Conservation (phyloP, 2,329 filamentous ascomycete species). For the Coleophoma cylindrospora region DNA sequence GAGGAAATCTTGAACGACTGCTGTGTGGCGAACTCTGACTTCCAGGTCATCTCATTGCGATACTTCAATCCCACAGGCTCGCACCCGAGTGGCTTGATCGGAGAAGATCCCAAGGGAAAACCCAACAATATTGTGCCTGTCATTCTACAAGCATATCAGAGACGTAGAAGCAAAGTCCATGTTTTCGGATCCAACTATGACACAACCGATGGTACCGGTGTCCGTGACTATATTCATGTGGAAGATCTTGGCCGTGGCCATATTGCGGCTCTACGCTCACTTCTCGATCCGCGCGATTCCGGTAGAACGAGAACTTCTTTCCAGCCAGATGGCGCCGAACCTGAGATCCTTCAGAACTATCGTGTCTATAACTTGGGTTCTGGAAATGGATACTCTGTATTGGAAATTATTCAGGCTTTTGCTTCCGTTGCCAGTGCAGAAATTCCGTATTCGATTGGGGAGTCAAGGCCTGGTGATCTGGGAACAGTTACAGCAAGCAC, state of each 20-base stretch:
- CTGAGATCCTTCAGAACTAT: constrained; percentile 28
- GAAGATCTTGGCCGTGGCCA: constrained; percentile 60
- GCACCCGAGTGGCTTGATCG: constrained; percentile 56
- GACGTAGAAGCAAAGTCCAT: constrained; percentile 45
- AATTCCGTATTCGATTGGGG: constrained; percentile 32
- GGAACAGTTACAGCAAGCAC: constrained; percentile 37
- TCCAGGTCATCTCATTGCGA: constrained; percentile 57
- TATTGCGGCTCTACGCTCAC: constrained; percentile 47
- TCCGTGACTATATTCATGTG: constrained; percentile 66
- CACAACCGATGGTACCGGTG: constrained; percentile 59
- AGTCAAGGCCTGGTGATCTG: constrained; percentile 37
- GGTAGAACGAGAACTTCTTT: not conserved
- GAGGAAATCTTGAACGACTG: constrained; percentile 62
- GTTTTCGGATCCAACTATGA: constrained; percentile 63
- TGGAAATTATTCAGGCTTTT: constrained; percentile 36
- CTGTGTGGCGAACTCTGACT: constrained; percentile 52
- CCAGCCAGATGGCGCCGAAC: constrained; percentile 11
- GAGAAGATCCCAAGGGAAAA: constrained; percentile 56
- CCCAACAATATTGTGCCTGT: constrained; percentile 63
- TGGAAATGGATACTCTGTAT: constrained; percentile 39
- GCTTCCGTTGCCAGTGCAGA: constrained; percentile 28
- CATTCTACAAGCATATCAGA: constrained; percentile 55
- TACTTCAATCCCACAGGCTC: constrained; percentile 68
- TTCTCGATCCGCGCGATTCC: constrained; percentile 4
- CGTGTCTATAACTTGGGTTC: constrained; percentile 40